phyloP scores from a whole-genome alignment of 1,139 yeast genomes.

The Suhomyces ambrosiae region DNA sequence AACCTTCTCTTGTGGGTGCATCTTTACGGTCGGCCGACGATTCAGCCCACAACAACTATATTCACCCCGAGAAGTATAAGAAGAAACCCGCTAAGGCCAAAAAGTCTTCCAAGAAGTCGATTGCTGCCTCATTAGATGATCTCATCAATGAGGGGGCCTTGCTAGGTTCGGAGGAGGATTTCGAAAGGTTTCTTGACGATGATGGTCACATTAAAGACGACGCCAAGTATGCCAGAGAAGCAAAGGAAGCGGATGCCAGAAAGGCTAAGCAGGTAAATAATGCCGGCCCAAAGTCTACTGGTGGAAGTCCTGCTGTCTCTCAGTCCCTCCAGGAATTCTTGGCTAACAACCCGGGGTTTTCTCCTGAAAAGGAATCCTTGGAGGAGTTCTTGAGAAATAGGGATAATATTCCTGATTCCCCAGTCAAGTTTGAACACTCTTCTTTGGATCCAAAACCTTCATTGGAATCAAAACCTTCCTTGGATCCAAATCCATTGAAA shows the following conservation, averaged over 20 bases:
- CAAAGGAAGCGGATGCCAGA: conserved; percentile 5
- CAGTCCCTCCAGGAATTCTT: conserved; percentile 14
- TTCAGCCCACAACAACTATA: conserved; percentile 48
- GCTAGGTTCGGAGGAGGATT: conserved; percentile 57
- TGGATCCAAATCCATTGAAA: conserved; percentile 8
- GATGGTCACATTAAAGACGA: conserved; percentile 54
- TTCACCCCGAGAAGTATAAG: conserved; percentile 43
- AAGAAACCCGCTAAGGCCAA: conserved; percentile 15
- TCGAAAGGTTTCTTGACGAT: conserved; percentile 53
- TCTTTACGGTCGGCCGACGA: conserved; percentile 56
- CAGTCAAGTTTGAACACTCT: conserved; percentile 7
- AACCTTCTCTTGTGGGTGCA: conserved; percentile 62
- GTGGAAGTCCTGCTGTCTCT: not conserved
- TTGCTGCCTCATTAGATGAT: conserved; percentile 55
- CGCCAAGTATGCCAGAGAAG: conserved; percentile 30
- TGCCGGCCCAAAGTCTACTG: too few species aligned
- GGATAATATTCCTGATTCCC: conserved; percentile 6
- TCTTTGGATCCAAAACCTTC: conserved; percentile 7
- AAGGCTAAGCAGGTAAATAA: conserved; percentile 10
- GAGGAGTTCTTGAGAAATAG: conserved; percentile 8
- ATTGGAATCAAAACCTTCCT: conserved; percentile 7
- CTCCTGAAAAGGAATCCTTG: conserved; percentile 16
- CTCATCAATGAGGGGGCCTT: conserved; percentile 63
- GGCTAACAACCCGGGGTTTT: conserved; percentile 11
- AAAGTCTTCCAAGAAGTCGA: conserved; percentile 18